Conservation (phyloP, 148 eudicot genomes). For the Hydrangea macrophylla region DNA sequence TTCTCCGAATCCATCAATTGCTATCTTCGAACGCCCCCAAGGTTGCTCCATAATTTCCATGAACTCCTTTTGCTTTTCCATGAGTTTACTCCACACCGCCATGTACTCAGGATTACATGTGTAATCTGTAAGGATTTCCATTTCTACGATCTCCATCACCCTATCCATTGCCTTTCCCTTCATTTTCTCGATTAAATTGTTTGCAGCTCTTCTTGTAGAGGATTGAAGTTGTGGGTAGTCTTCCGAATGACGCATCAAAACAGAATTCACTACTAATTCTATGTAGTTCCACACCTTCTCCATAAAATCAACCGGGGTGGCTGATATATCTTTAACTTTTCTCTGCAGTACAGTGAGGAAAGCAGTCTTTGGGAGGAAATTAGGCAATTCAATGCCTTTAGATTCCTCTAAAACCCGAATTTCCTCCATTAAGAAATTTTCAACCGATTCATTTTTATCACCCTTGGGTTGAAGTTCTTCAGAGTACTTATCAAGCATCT, state of each 20-base stretch:
- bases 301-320: conserved; percentile 31
- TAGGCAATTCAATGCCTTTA: conserved; percentile 46
- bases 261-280: conserved; percentile 26
- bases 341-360: conserved; percentile 30
- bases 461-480: conserved; percentile 33
- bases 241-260: conserved; percentile 31
- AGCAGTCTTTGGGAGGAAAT: too few relatives aligned
- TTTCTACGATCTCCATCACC: conserved; percentile 13
- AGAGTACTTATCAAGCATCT: conserved; percentile 54
- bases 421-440: conserved; percentile 40
- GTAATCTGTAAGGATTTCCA: conserved; percentile 41
- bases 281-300: too few relatives aligned
- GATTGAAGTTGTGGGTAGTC: conserved; percentile 42
- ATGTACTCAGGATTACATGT: conserved; percentile 45
- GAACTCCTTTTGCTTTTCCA: conserved; percentile 17
- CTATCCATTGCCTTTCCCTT: too few relatives aligned
- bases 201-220: too few relatives aligned
- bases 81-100: conserved; percentile 26
- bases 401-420: conserved; percentile 40
- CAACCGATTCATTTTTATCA: conserved; percentile 1
- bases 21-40: not conserved
- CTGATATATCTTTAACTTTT: conserved; percentile 32
- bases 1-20: conserved; percentile 25
- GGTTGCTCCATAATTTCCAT: conserved; percentile 14
- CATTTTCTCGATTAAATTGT: too few relatives aligned